Conservation (phyloP, 345 rosid species). For the Citrus maxima region DNA sequence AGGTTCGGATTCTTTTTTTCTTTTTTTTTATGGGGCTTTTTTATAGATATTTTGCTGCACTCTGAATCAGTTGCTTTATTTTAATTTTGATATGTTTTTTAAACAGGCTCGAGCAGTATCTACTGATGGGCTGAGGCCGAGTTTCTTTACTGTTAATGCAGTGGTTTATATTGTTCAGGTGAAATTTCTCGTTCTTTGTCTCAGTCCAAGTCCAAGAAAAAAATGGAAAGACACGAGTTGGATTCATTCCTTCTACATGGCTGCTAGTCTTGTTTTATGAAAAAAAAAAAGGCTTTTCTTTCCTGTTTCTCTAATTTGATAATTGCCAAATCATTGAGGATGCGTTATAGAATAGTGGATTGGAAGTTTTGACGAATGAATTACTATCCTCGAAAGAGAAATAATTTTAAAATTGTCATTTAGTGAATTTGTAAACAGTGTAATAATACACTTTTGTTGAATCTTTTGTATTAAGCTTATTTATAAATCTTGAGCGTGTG, state of each 20-base stretch:
- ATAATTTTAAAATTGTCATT: not conserved
- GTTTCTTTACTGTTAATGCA: constrained; percentile 75
- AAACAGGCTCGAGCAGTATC: constrained; percentile 81
- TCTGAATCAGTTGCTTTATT: not conserved
- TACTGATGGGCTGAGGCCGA: constrained; percentile 81
- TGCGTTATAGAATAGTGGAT: not conserved
- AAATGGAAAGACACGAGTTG: constrained; percentile 13
- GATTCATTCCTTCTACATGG: constrained; percentile 14
- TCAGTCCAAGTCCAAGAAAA: constrained; percentile 3
- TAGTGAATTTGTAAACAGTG: constrained; percentile 1
- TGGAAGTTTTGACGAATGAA: not conserved
- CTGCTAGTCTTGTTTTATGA: constrained; percentile 9
- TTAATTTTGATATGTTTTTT: constrained; percentile 10
- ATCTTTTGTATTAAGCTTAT: not conserved
- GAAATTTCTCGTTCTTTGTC: constrained; percentile 24
- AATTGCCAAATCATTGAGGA: not conserved
- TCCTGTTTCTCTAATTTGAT: not conserved
- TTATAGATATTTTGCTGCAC: not conserved
- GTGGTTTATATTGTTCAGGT: constrained; percentile 81
- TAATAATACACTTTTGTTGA: not conserved
- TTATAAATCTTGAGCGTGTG: not conserved
- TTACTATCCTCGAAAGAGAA: not conserved
- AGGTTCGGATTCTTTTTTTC: constrained; percentile 36
- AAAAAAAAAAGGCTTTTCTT: not conserved
- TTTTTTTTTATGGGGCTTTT: not conserved